Evolutionary conservation across 306 rosid species (phyloP), one percentile per base, ranked within the genome.

Genomic region (Rosa lucieae): DNA sequence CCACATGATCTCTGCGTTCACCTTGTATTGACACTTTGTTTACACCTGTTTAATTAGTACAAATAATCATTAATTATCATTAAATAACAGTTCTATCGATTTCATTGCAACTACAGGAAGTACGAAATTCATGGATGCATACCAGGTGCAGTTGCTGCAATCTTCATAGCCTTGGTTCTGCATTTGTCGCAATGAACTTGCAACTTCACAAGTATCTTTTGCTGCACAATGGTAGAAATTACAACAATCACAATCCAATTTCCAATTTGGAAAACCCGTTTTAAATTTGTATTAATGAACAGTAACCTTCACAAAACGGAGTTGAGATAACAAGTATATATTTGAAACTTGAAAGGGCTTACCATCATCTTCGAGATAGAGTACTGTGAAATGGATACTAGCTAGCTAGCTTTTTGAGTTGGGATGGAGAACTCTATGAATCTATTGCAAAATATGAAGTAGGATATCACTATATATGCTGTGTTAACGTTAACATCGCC

Each of bases 81-180:
- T 2, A 32, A 32, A 10, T 12, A 48, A 11, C 3, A 48, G 53
- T 48, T 10, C 0, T 2, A 53, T 14, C n/a, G 6, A 18, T 4
- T 52, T 52, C 59, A 53, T 14, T 13, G 18, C 4, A 51, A 12
- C 3, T 12, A 32, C 4, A 49, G 14, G 18, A 52, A 8, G 51
- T 10, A 47, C 13, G 3, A 8, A 47, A 53, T 18, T 5, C 8
- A 6, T 56, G 29, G 12, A 58, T 58, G 11, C 14, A 23, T 44
- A 78, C 82, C 87, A 1, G 42, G 13, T 53, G 73, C 80, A 10
- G 1, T 48, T 9, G 83, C 83, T 1, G 87, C 89, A 49, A 79
- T 83, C 73, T 79, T 79, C 76, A 88, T 39, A 81, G 84, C 86
- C 75, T 81, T 81, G 47, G 72, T 70, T 59, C 86, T 70, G 80